A percentile compares a stretch with the other conserved stretches of the same genome.
phyloP scores from a whole-genome alignment of 331 rosid genomes.

The Malus hybrid region DNA sequence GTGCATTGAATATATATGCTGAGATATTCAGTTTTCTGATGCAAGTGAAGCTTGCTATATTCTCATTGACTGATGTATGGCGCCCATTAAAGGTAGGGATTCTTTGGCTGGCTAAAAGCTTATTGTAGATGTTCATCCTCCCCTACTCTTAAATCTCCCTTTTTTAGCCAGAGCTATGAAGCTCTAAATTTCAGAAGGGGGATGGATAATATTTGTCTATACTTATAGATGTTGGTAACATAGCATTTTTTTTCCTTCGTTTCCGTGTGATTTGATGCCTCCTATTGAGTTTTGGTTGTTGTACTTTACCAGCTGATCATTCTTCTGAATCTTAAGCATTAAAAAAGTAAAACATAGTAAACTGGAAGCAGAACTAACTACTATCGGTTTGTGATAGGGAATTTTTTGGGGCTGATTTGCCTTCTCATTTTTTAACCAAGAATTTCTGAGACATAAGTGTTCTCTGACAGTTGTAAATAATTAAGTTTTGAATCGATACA shows the following conservation, averaged over 20 bases:
- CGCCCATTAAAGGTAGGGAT: conserved; percentile 71
- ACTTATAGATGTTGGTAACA: neutral
- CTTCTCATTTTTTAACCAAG: neutral
- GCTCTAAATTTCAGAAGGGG: neutral
- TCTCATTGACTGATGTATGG: conserved; percentile 82
- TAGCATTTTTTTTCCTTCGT: neutral
- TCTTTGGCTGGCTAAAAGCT: conserved; percentile 1
- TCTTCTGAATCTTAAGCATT: neutral
- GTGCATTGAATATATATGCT: conserved; percentile 68
- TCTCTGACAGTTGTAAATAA: neutral
- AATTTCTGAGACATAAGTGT: neutral
- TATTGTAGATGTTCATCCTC: neutral
- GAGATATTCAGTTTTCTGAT: conserved; percentile 90
- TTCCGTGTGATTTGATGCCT: neutral
- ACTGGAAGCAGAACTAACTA: neutral
- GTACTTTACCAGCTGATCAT: neutral
- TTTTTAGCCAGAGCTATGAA: neutral
- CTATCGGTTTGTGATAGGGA: neutral
- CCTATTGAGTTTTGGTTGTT: neutral
- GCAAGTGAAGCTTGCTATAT: conserved; percentile 83
- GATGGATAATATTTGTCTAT: neutral
- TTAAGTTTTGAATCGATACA: neutral
- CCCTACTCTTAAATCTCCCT: neutral
- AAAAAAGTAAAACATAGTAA: neutral
- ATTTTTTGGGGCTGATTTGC: neutral